These are phyloP conservation scores for Gossypium schwendimanii DNA, from an alignment of 441 rosid species.

Conservation along the genomic window DNA sequence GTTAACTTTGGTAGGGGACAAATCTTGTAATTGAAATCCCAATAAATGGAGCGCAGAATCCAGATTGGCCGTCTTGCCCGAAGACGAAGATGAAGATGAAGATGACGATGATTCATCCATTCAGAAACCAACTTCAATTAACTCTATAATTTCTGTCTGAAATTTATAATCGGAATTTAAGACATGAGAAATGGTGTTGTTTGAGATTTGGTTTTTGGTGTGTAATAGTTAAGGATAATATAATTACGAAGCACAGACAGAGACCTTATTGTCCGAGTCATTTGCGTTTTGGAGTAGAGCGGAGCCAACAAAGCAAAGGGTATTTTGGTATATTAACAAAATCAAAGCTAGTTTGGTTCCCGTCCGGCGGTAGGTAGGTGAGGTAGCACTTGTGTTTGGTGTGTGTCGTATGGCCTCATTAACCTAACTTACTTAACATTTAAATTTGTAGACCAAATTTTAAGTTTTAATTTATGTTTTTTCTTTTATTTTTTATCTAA, in stretches of 20 bases:
- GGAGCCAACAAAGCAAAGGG: no score
- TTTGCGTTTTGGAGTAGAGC: no score
- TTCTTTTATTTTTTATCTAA: no score
- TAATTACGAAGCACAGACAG: no score
- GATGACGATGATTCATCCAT: slow-evolving; percentile 26
- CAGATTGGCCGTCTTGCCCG: slow-evolving; percentile 33
- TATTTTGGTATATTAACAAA: not conserved
- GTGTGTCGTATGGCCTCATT: not conserved
- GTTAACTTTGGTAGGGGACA: slow-evolving; percentile 45
- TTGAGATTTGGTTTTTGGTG: no score
- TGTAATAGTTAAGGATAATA: no score
- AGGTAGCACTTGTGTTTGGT: not conserved
- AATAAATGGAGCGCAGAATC: slow-evolving; percentile 36
- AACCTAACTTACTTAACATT: no score
- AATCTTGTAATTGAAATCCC: slow-evolving; percentile 57
- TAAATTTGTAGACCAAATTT: no score
- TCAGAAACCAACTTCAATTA: not conserved
- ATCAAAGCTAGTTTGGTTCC: not conserved
- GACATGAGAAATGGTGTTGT: not conserved
- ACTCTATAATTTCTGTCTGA: not conserved
- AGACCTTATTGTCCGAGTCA: no score
- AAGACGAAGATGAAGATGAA: not conserved
- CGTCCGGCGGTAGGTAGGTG: not conserved
- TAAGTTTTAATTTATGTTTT: no score
- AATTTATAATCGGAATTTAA: not conserved